Conservation (phyloP, 106 monocot species). For the Apostasia ramifera region DNA sequence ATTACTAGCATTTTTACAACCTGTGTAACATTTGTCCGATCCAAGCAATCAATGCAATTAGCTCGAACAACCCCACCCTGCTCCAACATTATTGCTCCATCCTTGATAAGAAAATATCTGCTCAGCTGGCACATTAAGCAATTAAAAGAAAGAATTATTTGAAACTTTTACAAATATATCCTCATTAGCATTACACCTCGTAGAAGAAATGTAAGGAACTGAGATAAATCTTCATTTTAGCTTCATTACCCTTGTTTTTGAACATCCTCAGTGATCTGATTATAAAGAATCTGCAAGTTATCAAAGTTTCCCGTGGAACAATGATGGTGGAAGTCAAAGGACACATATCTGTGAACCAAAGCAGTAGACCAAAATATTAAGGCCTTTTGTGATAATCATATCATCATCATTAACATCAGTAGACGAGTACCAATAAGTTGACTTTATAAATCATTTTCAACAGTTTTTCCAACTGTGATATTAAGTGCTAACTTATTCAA, state of each 20-base stretch:
- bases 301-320: constrained; percentile 79
- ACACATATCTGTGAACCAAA: constrained; percentile 60
- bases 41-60: constrained; percentile 97
- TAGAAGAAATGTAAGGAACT: constrained; percentile 14
- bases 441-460: too few relatives aligned
- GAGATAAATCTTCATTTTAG: constrained; percentile 8
- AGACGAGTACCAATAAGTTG: too few relatives aligned
- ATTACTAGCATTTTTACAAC: constrained; percentile 17
- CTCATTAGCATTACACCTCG: constrained; percentile 1
- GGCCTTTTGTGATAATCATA: too few relatives aligned
- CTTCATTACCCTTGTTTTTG: constrained; percentile 81
- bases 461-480: too few relatives aligned
- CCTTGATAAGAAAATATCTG: constrained; percentile 87
- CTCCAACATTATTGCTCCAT: constrained; percentile 53
- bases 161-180: constrained; percentile 19
- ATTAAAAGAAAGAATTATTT: constrained; percentile 39
- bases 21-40: constrained; percentile 99
- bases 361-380: too few relatives aligned
- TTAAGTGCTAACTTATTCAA: too few relatives aligned
- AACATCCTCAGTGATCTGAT: constrained; percentile 57
- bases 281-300: constrained; percentile 58
- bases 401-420: too few relatives aligned
- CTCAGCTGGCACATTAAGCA: constrained; percentile 78
- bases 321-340: constrained; percentile 84
- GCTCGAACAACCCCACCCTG: constrained; percentile 68